Evolutionary conservation across 1,139 yeast genomes (phyloP).

Genomic region (Lodderomyces jiufengensis): DNA sequence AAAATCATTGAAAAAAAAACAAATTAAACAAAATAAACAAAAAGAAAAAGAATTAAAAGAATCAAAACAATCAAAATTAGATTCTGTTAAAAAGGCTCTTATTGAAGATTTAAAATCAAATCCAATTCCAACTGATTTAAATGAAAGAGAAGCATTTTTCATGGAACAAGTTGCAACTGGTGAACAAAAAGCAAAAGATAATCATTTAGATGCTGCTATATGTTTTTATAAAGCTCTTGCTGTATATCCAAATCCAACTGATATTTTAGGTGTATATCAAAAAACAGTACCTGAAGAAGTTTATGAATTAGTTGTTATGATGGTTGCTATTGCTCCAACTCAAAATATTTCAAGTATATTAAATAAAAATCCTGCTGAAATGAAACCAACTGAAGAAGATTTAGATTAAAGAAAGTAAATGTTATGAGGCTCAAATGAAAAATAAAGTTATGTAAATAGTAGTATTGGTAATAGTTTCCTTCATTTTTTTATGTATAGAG

Average conservation of each 20-base stretch:
- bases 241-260: conserved; percentile 93
- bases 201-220: conserved; percentile 75
- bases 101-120: conserved; percentile 59
- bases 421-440: too few relatives aligned
- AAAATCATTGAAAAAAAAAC: conserved; percentile 61
- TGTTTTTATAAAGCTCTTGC: conserved; percentile 93
- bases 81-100: conserved; percentile 58
- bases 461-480: too few relatives aligned
- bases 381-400: conserved; percentile 35
- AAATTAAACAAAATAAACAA: conserved; percentile 55
- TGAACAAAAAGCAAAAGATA: conserved; percentile 61
- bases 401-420: conserved; percentile 34
- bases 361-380: conserved; percentile 32
- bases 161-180: conserved; percentile 82
- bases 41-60: conserved; percentile 56
- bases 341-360: conserved; percentile 69
- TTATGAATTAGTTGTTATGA: conserved; percentile 76
- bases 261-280: conserved; percentile 83
- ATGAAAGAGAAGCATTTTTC: conserved; percentile 72
- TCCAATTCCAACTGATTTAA: conserved; percentile 72
- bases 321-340: conserved; percentile 90
- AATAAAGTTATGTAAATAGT: too few relatives aligned
- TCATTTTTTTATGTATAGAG: too few relatives aligned
- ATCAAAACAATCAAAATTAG: conserved; percentile 58
- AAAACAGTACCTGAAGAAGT: conserved; percentile 79